Evolutionary conservation across 192 early-diverging fungal species (phyloP).

Genomic region (Hyaloraphidium curvatum): DNA sequence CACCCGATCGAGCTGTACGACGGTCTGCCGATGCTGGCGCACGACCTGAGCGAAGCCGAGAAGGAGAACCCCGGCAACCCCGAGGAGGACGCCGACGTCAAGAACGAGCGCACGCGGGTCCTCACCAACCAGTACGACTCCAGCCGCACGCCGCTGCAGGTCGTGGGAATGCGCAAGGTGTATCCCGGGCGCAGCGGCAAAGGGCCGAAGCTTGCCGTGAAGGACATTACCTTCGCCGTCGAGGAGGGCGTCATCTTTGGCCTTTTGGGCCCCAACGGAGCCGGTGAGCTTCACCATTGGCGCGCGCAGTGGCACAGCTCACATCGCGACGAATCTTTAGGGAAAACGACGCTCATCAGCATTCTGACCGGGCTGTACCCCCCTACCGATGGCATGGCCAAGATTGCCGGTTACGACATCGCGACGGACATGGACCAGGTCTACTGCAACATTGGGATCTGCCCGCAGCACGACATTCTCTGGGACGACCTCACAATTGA

Average conservation of each 20-base stretch:
- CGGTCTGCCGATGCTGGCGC: too few species aligned
- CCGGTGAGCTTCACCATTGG: not conserved
- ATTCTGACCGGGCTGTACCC: slow-evolving; percentile 50
- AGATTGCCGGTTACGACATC: slow-evolving; percentile 33
- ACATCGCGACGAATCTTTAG: not conserved
- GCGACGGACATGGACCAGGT: slow-evolving; percentile 28
- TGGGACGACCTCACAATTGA: slow-evolving; percentile 51
- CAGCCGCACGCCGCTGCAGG: slow-evolving; percentile 25
- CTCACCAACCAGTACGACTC: slow-evolving; percentile 13
- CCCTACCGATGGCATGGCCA: slow-evolving; percentile 30
- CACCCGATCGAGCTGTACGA: too few species aligned
- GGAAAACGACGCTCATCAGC: slow-evolving; percentile 47
- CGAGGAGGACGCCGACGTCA: slow-evolving; percentile 41
- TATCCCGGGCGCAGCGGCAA: slow-evolving; percentile 18
- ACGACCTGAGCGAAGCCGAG: too few species aligned
- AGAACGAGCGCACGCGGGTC: slow-evolving; percentile 34
- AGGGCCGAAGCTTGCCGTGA: slow-evolving; percentile 38
- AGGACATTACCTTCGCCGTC: slow-evolving; percentile 41
- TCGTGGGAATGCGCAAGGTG: slow-evolving; percentile 33
- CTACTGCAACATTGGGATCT: slow-evolving; percentile 43
- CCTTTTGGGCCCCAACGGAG: slow-evolving; percentile 24
- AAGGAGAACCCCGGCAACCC: not conserved
- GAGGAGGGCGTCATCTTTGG: slow-evolving; percentile 43
- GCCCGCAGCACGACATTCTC: slow-evolving; percentile 41
- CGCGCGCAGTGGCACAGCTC: too few species aligned